Evolutionary conservation across 345 rosid species (phyloP), one percentile per base, ranked within the genome.

Genomic region (Atalantia buxifolia): DNA sequence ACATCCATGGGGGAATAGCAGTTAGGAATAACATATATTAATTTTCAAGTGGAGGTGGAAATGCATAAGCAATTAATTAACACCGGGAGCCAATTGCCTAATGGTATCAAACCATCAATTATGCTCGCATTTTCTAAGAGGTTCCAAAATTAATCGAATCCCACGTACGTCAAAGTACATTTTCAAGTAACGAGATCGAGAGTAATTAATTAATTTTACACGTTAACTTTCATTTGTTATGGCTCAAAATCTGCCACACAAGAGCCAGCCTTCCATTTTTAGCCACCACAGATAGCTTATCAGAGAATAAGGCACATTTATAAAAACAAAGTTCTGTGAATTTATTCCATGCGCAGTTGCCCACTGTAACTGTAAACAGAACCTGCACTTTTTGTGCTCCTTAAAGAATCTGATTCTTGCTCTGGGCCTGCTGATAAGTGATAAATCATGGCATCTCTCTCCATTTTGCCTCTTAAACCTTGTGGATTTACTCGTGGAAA

Each of bases 351-450:
- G 27, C 21, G 12, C 77, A 40, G 21, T 6, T 9, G 30, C 42
- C 56, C 56, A 7, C 18, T 50, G 73, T 1, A 14, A 25, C 19
- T 4, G 7, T 19, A 13, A 10, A 13, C 4, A 2, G 42, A 8
- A 50, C 18, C 9, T 30, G 18, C 71, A 67, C 67, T 3, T 30
- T 31, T 16, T 70, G 59, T 18, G 2, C 19, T 14, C 18, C 53
- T 60, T 31, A 50, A 6, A 53, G 82, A 79, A 83, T 74, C 82
- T 18, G 80, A 76, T 83, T 72, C 82, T 48, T 50, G 56, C 16
- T 50, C 56, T 50, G 21, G 56, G 22, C 56, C 56, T 50, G 21
- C 22, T 6, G 45, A 30, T 60, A 42, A 33, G 33, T 6, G 45
- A 30, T 60, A 42, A 33, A 45, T 9, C 40, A 42, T 53, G 21